Evolutionary conservation across 164 flowering plant species (phyloP).

Genomic region (Aristolochia contorta): DNA sequence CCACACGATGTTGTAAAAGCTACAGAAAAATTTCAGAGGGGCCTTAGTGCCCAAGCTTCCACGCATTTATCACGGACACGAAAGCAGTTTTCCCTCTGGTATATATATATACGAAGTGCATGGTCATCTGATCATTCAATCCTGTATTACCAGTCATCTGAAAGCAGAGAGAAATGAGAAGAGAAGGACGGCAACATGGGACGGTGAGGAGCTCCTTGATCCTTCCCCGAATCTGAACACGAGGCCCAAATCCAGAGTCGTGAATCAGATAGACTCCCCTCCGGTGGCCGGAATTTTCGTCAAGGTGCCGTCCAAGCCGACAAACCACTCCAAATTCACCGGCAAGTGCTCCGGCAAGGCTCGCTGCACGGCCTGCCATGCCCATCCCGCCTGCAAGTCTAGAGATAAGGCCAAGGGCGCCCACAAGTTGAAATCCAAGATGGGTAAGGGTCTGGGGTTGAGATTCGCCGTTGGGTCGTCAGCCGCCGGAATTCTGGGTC

Average conservation of each 20-base stretch:
- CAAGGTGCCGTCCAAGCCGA: slow-evolving; percentile 55
- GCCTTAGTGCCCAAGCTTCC: slow-evolving; percentile 4
- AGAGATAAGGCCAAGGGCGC: slow-evolving; percentile 52
- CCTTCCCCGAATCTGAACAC: slow-evolving; percentile 21
- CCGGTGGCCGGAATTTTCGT: slow-evolving; percentile 55
- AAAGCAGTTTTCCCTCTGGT: no score
- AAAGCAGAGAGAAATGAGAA: slow-evolving; percentile 37
- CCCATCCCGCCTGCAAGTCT: slow-evolving; percentile 40
- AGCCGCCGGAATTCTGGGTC: slow-evolving; percentile 27
- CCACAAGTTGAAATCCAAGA: slow-evolving; percentile 22
- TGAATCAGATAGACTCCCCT: slow-evolving; percentile 26
- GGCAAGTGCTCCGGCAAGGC: slow-evolving; percentile 43
- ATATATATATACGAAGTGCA: background rate
- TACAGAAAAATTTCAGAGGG: background rate
- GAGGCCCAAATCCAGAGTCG: slow-evolving; percentile 15
- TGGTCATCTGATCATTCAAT: background rate
- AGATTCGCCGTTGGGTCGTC: slow-evolving; percentile 27
- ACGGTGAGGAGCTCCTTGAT: slow-evolving; percentile 36
- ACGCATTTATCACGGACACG: no score
- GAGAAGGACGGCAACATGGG: slow-evolving; percentile 74
- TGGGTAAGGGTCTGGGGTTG: slow-evolving; percentile 14
- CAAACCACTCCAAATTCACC: slow-evolving; percentile 81
- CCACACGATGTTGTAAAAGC: background rate
- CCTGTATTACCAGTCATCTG: background rate
- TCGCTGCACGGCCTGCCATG: slow-evolving; percentile 37